These are phyloP conservation scores for Hemileccinum rubropunctum DNA, from an alignment of 768 basidiomycete genomes.

Conservation along the genomic window DNA sequence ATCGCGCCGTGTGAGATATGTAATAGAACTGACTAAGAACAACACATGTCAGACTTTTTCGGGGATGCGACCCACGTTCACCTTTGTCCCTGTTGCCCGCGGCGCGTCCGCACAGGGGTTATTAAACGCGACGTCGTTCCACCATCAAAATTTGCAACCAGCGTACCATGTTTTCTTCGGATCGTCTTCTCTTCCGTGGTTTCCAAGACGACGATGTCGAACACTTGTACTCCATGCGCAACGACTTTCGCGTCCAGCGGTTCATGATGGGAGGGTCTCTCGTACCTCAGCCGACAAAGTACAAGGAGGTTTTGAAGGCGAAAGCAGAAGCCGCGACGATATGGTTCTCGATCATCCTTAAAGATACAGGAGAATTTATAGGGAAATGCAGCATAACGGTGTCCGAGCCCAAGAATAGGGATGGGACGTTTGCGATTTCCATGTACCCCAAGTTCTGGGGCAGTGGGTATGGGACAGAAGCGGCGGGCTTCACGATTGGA, in stretches of 20 bases:
- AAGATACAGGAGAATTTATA: conserved; percentile 3
- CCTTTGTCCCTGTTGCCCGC: no score
- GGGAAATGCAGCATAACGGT: conserved; percentile 13
- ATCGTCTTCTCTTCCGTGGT: no score
- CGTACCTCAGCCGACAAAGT: conserved; percentile 3
- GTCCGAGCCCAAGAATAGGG: conserved; percentile 23
- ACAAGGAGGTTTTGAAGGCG: conserved; percentile 5
- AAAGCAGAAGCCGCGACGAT: conserved; percentile 6
- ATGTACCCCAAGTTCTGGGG: conserved; percentile 27
- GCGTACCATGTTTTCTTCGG: no score
- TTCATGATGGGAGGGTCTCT: conserved; percentile 4
- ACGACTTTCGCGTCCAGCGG: conserved; percentile 4
- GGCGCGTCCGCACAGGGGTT: no score
- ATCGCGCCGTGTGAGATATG: not conserved
- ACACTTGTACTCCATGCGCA: conserved; percentile 4
- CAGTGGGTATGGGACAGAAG: conserved; percentile 36
- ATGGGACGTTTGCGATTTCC: conserved; percentile 24
- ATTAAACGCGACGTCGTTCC: no score
- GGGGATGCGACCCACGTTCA: no score
- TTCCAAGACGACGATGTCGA: conserved; percentile 7
- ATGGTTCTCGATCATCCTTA: conserved; percentile 11
- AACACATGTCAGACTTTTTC: no score
- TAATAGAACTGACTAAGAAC: no score
- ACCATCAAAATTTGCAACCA: no score
- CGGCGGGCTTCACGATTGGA: conserved; percentile 32